A percentile compares a stretch with the other conserved stretches of the same genome.
These are phyloP conservation scores for Trapa bicornis DNA, from an alignment of 345 rosid species.

Conservation along the genomic window DNA sequence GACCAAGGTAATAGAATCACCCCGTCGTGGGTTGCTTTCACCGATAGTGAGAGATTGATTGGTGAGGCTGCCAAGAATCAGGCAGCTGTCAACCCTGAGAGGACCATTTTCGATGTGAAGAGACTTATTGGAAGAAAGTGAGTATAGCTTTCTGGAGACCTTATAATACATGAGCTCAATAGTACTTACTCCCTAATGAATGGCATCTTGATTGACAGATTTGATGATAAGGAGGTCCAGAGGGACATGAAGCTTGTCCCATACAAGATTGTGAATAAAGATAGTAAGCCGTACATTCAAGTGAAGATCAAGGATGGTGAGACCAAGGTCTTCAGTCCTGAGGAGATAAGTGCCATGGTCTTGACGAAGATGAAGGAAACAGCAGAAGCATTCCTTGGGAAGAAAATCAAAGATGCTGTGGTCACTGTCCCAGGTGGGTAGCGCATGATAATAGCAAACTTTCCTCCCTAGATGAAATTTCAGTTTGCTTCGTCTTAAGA, in stretches of 20 bases:
- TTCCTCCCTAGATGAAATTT: background rate
- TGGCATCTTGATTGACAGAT: slow-evolving; percentile 29
- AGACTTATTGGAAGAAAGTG: slow-evolving; percentile 95
- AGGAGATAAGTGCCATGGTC: slow-evolving; percentile 91
- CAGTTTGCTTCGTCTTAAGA: background rate
- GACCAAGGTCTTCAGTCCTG: slow-evolving; percentile 91
- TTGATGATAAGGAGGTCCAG: slow-evolving; percentile 87
- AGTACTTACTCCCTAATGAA: slow-evolving; percentile 1
- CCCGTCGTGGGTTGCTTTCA: slow-evolving; percentile 96
- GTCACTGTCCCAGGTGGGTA: slow-evolving; percentile 90
- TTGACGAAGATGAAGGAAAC: slow-evolving; percentile 95
- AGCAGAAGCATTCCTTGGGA: slow-evolving; percentile 96
- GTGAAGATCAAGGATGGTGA: slow-evolving; percentile 88
- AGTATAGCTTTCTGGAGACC: slow-evolving; percentile 3
- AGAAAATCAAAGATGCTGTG: slow-evolving; percentile 95
- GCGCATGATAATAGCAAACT: background rate
- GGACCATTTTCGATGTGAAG: slow-evolving; percentile 90
- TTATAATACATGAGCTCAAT: background rate
- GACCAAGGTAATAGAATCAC: slow-evolving; percentile 98
- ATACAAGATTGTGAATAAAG: slow-evolving; percentile 80
- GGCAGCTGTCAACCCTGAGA: slow-evolving; percentile 78
- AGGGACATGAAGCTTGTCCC: slow-evolving; percentile 89
- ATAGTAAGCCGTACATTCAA: slow-evolving; percentile 89
- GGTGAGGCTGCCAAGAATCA: slow-evolving; percentile 99
- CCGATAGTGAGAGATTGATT: slow-evolving; percentile 79